These are phyloP conservation scores for Dactylellina parvicollis DNA, from an alignment of 2,329 filamentous ascomycete genomes.

Conservation along the genomic window DNA sequence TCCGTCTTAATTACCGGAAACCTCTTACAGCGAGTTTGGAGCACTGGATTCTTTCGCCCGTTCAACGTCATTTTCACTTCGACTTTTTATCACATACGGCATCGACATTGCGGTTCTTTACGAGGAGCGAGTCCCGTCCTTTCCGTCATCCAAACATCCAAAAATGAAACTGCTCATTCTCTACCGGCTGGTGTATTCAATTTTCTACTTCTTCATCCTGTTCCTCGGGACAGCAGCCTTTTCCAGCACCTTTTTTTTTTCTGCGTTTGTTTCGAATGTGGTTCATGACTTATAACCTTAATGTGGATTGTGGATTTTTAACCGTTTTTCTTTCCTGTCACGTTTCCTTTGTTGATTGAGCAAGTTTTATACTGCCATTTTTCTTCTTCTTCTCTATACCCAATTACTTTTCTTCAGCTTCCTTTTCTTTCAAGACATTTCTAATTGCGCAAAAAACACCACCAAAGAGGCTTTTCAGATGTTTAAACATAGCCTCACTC, in stretches of 20 bases:
- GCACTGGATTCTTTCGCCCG: constrained; percentile 40
- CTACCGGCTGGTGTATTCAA: constrained; percentile 37
- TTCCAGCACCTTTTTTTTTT: constrained; percentile 15
- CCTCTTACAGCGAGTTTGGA: constrained; percentile 47
- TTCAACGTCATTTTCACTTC: constrained; percentile 26
- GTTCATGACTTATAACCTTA: constrained; percentile 53
- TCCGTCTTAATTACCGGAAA: constrained; percentile 26
- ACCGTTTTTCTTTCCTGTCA: constrained; percentile 1
- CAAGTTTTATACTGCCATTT: constrained; percentile 18
- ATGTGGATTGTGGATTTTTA: constrained; percentile 36
- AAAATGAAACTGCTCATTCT: constrained; percentile 17
- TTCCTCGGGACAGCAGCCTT: constrained; percentile 7
- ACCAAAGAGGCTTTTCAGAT: not conserved
- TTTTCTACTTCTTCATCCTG: constrained; percentile 23
- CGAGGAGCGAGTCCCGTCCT: constrained; percentile 17
- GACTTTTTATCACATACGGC: not conserved
- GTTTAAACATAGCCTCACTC: not conserved
- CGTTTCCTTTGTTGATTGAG: constrained; percentile 32
- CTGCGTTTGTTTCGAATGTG: constrained; percentile 51
- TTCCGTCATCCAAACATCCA: constrained; percentile 25
- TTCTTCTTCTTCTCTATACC: constrained; percentile 15
- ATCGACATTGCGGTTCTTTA: constrained; percentile 1
- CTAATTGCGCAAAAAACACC: constrained; percentile 15
- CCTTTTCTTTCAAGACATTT: constrained; percentile 5
- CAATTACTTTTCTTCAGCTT: constrained; percentile 2